Percentiles rank a stretch among this genome's conserved stretches.
These are phyloP conservation scores for Camillea tinctor DNA, from an alignment of 2,329 filamentous ascomycete species.

Conservation along the genomic window DNA sequence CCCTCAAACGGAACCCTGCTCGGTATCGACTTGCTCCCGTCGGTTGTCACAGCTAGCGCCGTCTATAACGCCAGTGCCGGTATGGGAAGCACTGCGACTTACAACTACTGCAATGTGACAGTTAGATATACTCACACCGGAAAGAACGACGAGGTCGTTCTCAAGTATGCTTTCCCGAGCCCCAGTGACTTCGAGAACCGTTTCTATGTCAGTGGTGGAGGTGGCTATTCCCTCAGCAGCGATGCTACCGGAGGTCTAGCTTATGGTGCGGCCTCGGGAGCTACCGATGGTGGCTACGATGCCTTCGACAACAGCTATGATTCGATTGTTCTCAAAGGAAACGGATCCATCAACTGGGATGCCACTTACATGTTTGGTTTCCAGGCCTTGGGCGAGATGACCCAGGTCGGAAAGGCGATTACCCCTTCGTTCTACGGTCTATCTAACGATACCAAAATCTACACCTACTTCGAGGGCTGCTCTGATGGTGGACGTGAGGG, in stretches of 20 bases:
- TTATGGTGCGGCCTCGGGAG: slow-evolving; percentile 41
- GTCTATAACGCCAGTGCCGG: slow-evolving; percentile 36
- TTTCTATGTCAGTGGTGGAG: slow-evolving; percentile 45
- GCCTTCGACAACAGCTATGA: slow-evolving; percentile 39
- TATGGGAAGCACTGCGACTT: slow-evolving; percentile 24
- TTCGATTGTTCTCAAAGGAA: slow-evolving; percentile 41
- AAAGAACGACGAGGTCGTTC: slow-evolving; percentile 31
- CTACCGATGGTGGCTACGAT: slow-evolving; percentile 44
- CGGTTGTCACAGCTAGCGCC: slow-evolving; percentile 38
- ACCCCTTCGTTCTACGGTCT: slow-evolving; percentile 38
- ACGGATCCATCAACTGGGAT: slow-evolving; percentile 52
- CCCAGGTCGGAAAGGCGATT: slow-evolving; percentile 43
- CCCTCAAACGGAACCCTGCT: slow-evolving; percentile 41
- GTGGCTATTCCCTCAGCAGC: slow-evolving; percentile 40
- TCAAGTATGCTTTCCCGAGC: slow-evolving; percentile 36
- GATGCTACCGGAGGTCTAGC: slow-evolving; percentile 39
- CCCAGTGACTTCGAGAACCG: slow-evolving; percentile 42
- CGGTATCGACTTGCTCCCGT: slow-evolving; percentile 41
- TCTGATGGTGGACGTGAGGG: slow-evolving; percentile 50
- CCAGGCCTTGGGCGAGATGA: slow-evolving; percentile 51
- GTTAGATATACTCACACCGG: slow-evolving; percentile 36
- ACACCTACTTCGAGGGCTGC: slow-evolving; percentile 52
- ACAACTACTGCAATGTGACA: slow-evolving; percentile 37
- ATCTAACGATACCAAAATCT: slow-evolving; percentile 33
- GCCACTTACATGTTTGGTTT: slow-evolving; percentile 50